Evolutionary conservation across 768 basidiomycete genomes (phyloP), one percentile per base, ranked within the genome.

Genomic region (Termitomyces sp.): DNA sequence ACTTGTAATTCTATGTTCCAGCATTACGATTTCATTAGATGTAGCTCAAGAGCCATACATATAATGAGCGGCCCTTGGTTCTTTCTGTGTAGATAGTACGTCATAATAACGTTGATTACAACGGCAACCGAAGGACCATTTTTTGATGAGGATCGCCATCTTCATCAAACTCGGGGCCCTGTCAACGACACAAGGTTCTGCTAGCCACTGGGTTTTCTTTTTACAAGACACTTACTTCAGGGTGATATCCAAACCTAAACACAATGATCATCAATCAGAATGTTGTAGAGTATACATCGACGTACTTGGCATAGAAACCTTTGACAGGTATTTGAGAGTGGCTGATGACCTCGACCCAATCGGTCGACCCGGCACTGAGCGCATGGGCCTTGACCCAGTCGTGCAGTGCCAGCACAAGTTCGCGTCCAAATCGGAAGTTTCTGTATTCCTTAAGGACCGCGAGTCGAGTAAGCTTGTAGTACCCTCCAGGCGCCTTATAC

Each of bases 141-240:
- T 83, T 86, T 69, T 92, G 90, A 79, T 94, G 91, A 57, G 88
- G 90, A 66, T 82, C 90, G 33, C 90, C 91, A 56, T 88, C 92
- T 73, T 86, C 89, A 71, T 88, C 87, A 73, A 89, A 91, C 69
- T 83, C 80, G 26, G 79, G 78, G 60, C 86, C 87, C 86, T 91
- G 70, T 57, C 24, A 32, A 35, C 43, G 63, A 65, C 67, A 59
- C 56, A 26, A 26, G 26, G 26, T 26, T 26, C 26, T 26, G 32
- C 55, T 58, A 16, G 24, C 26, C 16, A 14, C 3, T 22, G 10
- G 57, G 36, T 57, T 60, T 56, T 13, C 60, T 55, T 11, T 60
- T 28, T 32, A 32, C 55, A 20, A 50, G 48, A 43, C 50, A 65
- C 79, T 70, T 70, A 88, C 90, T 80, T 88, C 80, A 44, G 80